phyloP scores from a whole-genome alignment of 106 monocot genomes.

The Apostasia ramifera region DNA sequence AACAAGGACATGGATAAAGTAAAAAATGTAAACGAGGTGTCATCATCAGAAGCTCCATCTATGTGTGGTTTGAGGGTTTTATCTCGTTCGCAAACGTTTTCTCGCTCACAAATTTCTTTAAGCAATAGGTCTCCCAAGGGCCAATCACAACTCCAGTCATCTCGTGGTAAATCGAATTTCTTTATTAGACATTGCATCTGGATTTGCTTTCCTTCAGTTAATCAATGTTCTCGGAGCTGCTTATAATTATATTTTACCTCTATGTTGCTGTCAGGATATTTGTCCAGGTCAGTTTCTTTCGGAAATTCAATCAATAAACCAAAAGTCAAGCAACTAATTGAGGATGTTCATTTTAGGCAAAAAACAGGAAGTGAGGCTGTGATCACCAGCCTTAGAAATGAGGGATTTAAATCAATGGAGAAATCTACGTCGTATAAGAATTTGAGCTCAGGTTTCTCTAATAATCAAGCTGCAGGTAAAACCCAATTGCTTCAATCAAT shows the following conservation, averaged over 20 bases:
- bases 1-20: conserved; percentile 28
- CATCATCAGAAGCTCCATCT: conserved; percentile 3
- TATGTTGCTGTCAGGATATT: conserved; percentile 33
- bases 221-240: not conserved
- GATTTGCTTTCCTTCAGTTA: not conserved
- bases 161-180: conserved; percentile 30
- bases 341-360: conserved; percentile 10
- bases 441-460: conserved; percentile 9
- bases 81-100: conserved; percentile 13
- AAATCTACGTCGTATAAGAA: conserved; percentile 51
- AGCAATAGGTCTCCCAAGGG: conserved; percentile 14
- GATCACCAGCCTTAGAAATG: conserved; percentile 19
- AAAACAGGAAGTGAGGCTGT: not conserved
- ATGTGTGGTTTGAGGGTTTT: not conserved
- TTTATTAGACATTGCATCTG: not conserved
- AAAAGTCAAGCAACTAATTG: conserved; percentile 37
- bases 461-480: conserved; percentile 27
- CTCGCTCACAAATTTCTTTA: conserved; percentile 15
- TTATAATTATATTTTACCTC: conserved; percentile 7
- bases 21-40: conserved; percentile 15
- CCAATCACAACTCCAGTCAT: conserved; percentile 18
- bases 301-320: conserved; percentile 24
- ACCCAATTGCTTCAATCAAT: conserved; percentile 15
- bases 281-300: conserved; percentile 48
- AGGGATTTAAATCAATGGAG: conserved; percentile 12